These are phyloP conservation scores for Boletellus emodensis DNA, from an alignment of 768 basidiomycete genomes.

Conservation along the genomic window DNA sequence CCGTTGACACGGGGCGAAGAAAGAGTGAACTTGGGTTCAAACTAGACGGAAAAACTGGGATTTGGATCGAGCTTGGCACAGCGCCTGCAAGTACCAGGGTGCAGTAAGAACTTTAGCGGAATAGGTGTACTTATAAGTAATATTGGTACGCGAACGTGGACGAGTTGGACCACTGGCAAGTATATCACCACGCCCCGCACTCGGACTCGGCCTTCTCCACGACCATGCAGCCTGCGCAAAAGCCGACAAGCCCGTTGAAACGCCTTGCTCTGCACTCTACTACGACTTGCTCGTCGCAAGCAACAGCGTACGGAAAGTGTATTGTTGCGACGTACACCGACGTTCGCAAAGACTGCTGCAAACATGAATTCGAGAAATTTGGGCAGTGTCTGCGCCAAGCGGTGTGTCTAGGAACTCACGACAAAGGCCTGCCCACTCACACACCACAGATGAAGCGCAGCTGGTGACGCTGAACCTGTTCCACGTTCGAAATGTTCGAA, in stretches of 20 bases:
- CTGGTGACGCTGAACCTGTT: slow-evolving; percentile 35
- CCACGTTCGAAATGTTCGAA: background rate
- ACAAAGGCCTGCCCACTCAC: background rate
- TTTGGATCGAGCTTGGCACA: background rate
- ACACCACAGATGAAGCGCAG: slow-evolving; percentile 50
- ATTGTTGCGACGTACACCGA: slow-evolving; percentile 80
- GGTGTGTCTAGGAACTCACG: slow-evolving; percentile 46
- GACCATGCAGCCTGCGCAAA: slow-evolving; percentile 25
- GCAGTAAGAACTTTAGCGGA: background rate
- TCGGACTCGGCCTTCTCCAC: background rate
- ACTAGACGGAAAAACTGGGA: background rate
- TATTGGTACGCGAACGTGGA: background rate
- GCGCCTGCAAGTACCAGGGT: background rate
- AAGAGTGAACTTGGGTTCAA: background rate
- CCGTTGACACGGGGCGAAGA: background rate
- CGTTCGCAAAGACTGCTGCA: slow-evolving; percentile 78
- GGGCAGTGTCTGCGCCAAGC: slow-evolving; percentile 74
- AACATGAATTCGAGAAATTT: slow-evolving; percentile 80
- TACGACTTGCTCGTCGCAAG: slow-evolving; percentile 66
- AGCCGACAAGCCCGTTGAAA: slow-evolving; percentile 46
- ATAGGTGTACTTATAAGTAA: too few relatives aligned
- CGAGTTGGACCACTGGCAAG: too few relatives aligned
- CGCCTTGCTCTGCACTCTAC: slow-evolving; percentile 70
- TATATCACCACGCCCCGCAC: too few relatives aligned
- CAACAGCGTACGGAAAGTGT: slow-evolving; percentile 83